These are phyloP conservation scores for Exophiala aquamarina DNA, from an alignment of 2,329 filamentous ascomycete genomes.

Conservation along the genomic window DNA sequence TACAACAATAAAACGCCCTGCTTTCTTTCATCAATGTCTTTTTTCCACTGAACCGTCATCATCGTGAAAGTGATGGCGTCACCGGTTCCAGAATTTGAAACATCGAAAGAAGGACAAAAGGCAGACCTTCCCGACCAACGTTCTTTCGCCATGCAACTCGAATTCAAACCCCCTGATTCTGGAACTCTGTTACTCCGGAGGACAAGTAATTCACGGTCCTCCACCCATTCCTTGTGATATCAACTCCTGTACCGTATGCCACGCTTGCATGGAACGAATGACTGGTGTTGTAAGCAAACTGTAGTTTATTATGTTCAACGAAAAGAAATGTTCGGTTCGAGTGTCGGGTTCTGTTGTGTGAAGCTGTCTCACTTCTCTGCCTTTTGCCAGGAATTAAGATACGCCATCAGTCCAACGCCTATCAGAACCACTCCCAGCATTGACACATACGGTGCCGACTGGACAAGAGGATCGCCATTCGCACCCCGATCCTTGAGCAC, in stretches of 20 bases:
- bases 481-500: conserved; percentile 43
- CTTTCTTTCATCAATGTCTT: too few relatives aligned
- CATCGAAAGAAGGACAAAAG: too few relatives aligned
- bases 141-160: too few relatives aligned
- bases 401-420: conserved; percentile 82
- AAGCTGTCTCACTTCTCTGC: conserved; percentile 44
- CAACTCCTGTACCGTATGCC: conserved; percentile 5
- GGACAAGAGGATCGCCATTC: conserved; percentile 43
- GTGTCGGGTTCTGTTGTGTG: background rate
- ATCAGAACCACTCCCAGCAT: conserved; percentile 80
- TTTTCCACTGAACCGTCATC: too few relatives aligned
- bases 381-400: conserved; percentile 78
- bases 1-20: too few relatives aligned
- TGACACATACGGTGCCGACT: conserved; percentile 72
- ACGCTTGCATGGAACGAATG: conserved; percentile 21
- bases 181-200: too few relatives aligned
- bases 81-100: too few relatives aligned
- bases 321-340: conserved; percentile 10
- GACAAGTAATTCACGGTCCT: too few relatives aligned
- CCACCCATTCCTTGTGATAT: too few relatives aligned
- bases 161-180: too few relatives aligned
- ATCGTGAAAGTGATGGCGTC: too few relatives aligned
- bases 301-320: conserved; percentile 17
- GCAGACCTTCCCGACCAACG: too few relatives aligned
- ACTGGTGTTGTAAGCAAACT: conserved; percentile 5